Base-by-base conservation (phyloP, 2,329 filamentous ascomycete species). In the Epichloe scottii region DNA sequence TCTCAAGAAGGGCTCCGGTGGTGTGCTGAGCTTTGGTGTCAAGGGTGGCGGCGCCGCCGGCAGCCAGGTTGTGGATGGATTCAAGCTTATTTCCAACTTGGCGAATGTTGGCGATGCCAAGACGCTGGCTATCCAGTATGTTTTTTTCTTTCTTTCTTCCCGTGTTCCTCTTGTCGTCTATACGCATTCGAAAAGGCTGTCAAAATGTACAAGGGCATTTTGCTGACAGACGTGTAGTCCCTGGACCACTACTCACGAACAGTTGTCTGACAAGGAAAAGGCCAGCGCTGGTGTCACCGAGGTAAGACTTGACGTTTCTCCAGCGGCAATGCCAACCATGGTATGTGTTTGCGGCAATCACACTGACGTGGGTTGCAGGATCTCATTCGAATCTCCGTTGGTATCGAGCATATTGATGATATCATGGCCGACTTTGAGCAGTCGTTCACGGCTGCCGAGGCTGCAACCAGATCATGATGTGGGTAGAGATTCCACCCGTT, bases 91-190 rank as follows among this genome's bases (percentile, higher is more conserved):
- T 61, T 95, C 89, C 17, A 96, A 97, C 70, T 73, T 97, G 59
- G 93, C 93, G 52, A 98, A 98, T 65, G 90, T 97, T 30, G 91
- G 91, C 52, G 91, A 97, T 67, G 87, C 87, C 46, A 97, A 97
- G 78, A 95, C 90, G 6, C 74, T 96, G 55, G 90, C 90, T 23
- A 95, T 96, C 60, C 90, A 96, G 68, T 70, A 49, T 59, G 68
- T 62, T 21, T 21, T 11, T 7, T 26, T 4, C 19, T 8, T 15
- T 26, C 12, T n/a, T 23, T 40, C 34, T n/a, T 26, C 12, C 12
- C 8, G 26, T 40, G 17, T 21, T 23, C 17, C 11, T 33, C 7
- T 41, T 15, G 8, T 23, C 19, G 12, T n/a, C 8, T 1, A 10
- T 8, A 30, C 10, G 26, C 26, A 30, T 10, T 4, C 8, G 8